Base-by-base conservation (phyloP, 106 monocot genomes). In the Triglochin maritima region DNA sequence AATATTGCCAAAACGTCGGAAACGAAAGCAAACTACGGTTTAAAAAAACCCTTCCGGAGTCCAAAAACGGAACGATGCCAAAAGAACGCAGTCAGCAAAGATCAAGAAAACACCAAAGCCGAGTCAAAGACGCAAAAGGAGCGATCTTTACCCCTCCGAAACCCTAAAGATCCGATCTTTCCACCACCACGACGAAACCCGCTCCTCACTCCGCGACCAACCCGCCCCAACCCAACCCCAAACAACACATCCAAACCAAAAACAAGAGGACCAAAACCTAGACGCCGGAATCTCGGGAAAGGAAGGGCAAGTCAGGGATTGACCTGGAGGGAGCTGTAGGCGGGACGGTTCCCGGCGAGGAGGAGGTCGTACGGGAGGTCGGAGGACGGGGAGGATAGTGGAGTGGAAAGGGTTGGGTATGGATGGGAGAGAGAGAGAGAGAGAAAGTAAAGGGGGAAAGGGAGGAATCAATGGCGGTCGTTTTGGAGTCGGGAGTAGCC, bases 401-500 rank as follows among this genome's bases (percentile, higher is more conserved):
- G 51, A 11, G 51, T 7, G 51, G 51, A 52, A 7, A 9, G 41
- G 41, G 41, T 3, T 7, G 17, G 46, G 45, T 45, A 44, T 4
- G 1, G 4, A 44, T 3, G 62, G 14, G 55, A 12, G 55, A 55
- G 55, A 5, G 55, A 55, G 55, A n/a, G 55, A 44, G 4, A 8
- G 54, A 55, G 54, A 3, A 5, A n/a, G 54, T 3, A 7, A 55
- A 55, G 62, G 6, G 61, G 1, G 44, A 44, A 13, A 44, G 42
- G 9, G 46, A n/a, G 9, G 62, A 62, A 46, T 11, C 14, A 62
- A 62, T 44, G 62, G 62, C 62, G 62, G 44, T 62, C 13, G 10
- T 62, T 62, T 60, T 62, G 44, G 62, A 62, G 62, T 62, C 62
- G 29, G 29, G 11, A 55, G 55, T 9, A 4, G 14, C 55, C 13